These are phyloP conservation scores for Phytophthora gonapodyides DNA, from an alignment of 352 stramenopile species.

Conservation along the genomic window DNA sequence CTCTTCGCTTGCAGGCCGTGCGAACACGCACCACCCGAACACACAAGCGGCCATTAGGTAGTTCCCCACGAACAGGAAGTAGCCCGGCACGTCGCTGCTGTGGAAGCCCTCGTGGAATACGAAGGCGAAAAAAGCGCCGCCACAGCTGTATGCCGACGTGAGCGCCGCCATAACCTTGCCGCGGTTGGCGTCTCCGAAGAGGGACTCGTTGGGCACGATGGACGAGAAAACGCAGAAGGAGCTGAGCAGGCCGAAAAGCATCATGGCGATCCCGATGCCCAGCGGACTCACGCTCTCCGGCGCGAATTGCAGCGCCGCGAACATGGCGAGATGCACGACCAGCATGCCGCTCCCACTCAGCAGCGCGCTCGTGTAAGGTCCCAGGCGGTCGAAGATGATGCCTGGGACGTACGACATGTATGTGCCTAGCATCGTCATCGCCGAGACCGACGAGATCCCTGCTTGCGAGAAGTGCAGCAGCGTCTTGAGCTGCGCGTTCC, in stretches of 20 bases:
- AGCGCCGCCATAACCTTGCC: slow-evolving; percentile 80
- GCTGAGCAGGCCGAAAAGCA: slow-evolving; percentile 67
- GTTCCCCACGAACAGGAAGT: slow-evolving; percentile 73
- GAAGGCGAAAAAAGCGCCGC: slow-evolving; percentile 76
- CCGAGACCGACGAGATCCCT: slow-evolving; percentile 75
- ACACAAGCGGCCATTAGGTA: slow-evolving; percentile 54
- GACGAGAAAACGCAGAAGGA: slow-evolving; percentile 79
- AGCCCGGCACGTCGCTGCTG: slow-evolving; percentile 57
- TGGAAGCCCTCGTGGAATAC: slow-evolving; percentile 68
- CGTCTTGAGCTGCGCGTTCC: slow-evolving; percentile 85
- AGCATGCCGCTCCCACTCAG: slow-evolving; percentile 51
- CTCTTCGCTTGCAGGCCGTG: slow-evolving; percentile 24
- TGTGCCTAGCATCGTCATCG: slow-evolving; percentile 74
- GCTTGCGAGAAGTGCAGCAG: slow-evolving; percentile 74
- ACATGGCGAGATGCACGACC: slow-evolving; percentile 47
- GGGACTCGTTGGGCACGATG: slow-evolving; percentile 78
- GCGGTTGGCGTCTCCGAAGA: slow-evolving; percentile 71
- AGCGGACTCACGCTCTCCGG: slow-evolving; percentile 50
- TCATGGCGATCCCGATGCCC: slow-evolving; percentile 53
- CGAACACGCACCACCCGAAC: slow-evolving; percentile 58
- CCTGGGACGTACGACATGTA: slow-evolving; percentile 81
- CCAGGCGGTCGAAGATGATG: slow-evolving; percentile 72
- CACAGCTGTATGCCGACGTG: slow-evolving; percentile 78
- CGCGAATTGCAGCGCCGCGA: slow-evolving; percentile 44
- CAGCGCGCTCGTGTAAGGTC: slow-evolving; percentile 60